These are phyloP conservation scores for Glycine tomentella DNA, from an alignment of 306 rosid species.

Conservation along the genomic window DNA sequence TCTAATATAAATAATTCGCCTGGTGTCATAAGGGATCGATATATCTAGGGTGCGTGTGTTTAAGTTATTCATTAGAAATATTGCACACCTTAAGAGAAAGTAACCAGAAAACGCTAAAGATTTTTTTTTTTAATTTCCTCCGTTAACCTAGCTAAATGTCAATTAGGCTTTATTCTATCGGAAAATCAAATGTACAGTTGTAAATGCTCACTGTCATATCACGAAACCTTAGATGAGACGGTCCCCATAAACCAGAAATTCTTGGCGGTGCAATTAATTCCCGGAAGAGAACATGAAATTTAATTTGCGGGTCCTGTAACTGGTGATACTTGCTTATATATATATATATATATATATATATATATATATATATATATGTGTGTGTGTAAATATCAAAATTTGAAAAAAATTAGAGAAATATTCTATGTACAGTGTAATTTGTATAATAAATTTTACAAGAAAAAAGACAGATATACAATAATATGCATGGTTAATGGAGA, in stretches of 20 bases:
- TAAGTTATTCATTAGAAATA: not conserved
- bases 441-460: not conserved
- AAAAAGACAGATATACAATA: too few relatives aligned
- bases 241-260: constrained; percentile 36
- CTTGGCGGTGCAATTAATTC: constrained; percentile 45
- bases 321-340: constrained; percentile 18
- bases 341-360: not conserved
- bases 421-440: not conserved
- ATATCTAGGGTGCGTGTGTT: not conserved
- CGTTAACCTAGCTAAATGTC: not conserved
- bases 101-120: too few relatives aligned
- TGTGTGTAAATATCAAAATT: constrained; percentile 42
- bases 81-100: not conserved
- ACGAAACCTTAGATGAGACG: constrained; percentile 21
- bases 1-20: constrained; percentile 43
- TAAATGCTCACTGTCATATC: constrained; percentile 28
- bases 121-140: too few relatives aligned
- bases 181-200: not conserved
- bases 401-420: not conserved
- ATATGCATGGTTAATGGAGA: not conserved
- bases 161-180: not conserved
- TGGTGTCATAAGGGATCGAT: constrained; percentile 26
- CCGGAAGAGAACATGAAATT: constrained; percentile 24
- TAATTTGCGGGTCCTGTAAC: constrained; percentile 26
- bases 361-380: too few relatives aligned